Base-by-base conservation (phyloP, 768 basidiomycete genomes). In the button mushroom (Agaricus bisporus) region DNA sequence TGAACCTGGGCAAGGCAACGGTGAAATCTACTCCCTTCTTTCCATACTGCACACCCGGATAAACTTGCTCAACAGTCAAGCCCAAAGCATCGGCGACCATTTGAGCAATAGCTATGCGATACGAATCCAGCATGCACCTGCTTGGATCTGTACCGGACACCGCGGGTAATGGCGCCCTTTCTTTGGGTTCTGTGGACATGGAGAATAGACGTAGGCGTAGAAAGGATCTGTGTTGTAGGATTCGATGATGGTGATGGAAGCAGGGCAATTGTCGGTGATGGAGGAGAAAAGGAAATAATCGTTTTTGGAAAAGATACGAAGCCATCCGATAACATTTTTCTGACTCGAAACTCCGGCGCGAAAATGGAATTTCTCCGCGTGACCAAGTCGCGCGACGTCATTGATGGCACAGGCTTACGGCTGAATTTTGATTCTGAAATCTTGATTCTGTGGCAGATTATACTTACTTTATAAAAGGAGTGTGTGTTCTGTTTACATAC, bases 21-120 rank as follows among this genome's bases (percentile, higher is more conserved):
- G 88, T 88, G 60, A 97, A 93, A 70, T 98, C 95, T 41, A 79
- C 85, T n/a, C 89, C 91, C 69, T 95, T 95, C 71, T 95, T 92
- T 35, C 90, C 91, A 58, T 86, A 89, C 65, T 94, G 88, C 0
- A 97, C 86, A 18, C 90, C 94, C 20, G 78, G 66, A 68, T 90
- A 97, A 0, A 85, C 91, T 62, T 90, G 82, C 38, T 89, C 88
- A 25, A 91, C 56, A 0, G 85, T 76, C 48, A 95, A 68, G 26
- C 83, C 82, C 6, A 91, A 69, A 0, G 81, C 78, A 48, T 86
- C 82, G 7, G 83, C 79, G 26, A 91, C 64, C 56, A 79, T 76
- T 61, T 84, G 76, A 4, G 93, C 90, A 60, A 92, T 88, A 37
- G 90, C 80, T n/a, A 78, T 83, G 50, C 88, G 77, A 75, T 91